Percentiles rank a stretch among this genome's conserved stretches.
phyloP scores from a whole-genome alignment of 768 basidiomycete genomes.

The Macrolepiota dolichaula region DNA sequence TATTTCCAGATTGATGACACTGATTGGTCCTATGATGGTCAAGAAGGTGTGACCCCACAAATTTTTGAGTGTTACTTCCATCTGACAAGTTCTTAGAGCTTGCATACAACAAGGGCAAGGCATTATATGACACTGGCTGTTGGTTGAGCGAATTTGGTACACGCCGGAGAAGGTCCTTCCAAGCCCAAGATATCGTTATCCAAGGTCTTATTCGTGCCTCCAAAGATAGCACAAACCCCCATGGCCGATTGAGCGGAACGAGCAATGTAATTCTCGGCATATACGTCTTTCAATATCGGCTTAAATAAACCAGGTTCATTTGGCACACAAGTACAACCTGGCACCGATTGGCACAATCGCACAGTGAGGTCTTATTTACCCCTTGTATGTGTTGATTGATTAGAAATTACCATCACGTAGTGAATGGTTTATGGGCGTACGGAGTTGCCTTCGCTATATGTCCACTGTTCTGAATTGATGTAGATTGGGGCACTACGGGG shows the following conservation, averaged over 20 bases:
- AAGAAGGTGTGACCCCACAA: slow-evolving; percentile 50
- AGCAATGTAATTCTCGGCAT: slow-evolving; percentile 68
- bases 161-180: slow-evolving; percentile 70
- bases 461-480: not conserved
- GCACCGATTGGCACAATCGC: slow-evolving; percentile 79
- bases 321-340: slow-evolving; percentile 74
- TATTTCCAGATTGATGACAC: slow-evolving; percentile 75
- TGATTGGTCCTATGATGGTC: slow-evolving; percentile 85
- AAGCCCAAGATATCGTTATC: slow-evolving; percentile 77
- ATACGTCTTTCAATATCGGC: not conserved
- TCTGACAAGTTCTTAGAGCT: slow-evolving; percentile 40
- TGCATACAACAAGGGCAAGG: slow-evolving; percentile 69
- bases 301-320: slow-evolving; percentile 54
- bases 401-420: slow-evolving; percentile 28
- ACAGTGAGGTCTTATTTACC: slow-evolving; percentile 51
- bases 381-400: not conserved
- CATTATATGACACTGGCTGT: slow-evolving; percentile 62
- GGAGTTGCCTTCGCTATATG: slow-evolving; percentile 17
- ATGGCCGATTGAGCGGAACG: slow-evolving; percentile 72
- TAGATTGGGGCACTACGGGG: slow-evolving; percentile 83
- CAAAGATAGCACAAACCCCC: slow-evolving; percentile 25
- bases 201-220: slow-evolving; percentile 63
- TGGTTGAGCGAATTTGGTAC: slow-evolving; percentile 86
- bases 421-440: slow-evolving; percentile 91
- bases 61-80: not conserved